A percentile compares a stretch with the other conserved stretches of the same genome.
These are phyloP conservation scores for Candida glucosophila DNA, from an alignment of 1,139 yeast genomes.

Conservation along the genomic window DNA sequence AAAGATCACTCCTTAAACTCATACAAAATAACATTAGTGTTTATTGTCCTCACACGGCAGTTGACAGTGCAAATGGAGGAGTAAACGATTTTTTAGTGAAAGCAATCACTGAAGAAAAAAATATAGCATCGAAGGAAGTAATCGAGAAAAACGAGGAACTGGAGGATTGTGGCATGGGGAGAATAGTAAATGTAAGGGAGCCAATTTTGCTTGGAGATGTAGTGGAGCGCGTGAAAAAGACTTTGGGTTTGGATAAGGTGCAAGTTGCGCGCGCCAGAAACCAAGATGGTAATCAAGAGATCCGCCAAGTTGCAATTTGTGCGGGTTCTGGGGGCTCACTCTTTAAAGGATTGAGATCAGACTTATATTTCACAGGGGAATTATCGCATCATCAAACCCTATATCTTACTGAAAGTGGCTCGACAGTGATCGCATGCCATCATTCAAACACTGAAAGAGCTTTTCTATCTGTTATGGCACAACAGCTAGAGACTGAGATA, in stretches of 20 bases:
- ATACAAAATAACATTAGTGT: slow-evolving; percentile 76
- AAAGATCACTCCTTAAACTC: slow-evolving; percentile 60
- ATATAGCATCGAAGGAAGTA: slow-evolving; percentile 15
- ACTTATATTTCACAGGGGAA: slow-evolving; percentile 84
- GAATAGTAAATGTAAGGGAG: slow-evolving; percentile 45
- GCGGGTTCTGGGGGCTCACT: slow-evolving; percentile 91
- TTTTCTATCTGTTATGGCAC: slow-evolving; percentile 46
- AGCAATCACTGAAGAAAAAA: slow-evolving; percentile 36
- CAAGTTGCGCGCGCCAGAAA: slow-evolving; percentile 52
- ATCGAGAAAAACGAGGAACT: slow-evolving; percentile 20
- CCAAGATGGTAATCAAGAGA: slow-evolving; percentile 15
- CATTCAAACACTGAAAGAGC: slow-evolving; percentile 94
- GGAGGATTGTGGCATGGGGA: slow-evolving; percentile 73
- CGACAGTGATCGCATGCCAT: slow-evolving; percentile 67
- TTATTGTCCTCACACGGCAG: slow-evolving; percentile 92
- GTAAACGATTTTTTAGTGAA: slow-evolving; percentile 87
- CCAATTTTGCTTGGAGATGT: slow-evolving; percentile 38
- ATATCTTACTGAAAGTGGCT: slow-evolving; percentile 61
- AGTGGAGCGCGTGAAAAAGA: slow-evolving; percentile 45
- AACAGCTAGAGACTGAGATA: slow-evolving; percentile 40
- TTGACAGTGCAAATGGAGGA: slow-evolving; percentile 86
- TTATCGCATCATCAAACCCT: slow-evolving; percentile 88
- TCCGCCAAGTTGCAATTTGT: slow-evolving; percentile 69
- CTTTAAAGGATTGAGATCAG: slow-evolving; percentile 58
- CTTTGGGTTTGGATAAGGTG: slow-evolving; percentile 44